These are phyloP conservation scores for Aphanocladium album DNA, from an alignment of 2,329 filamentous ascomycete species.

Conservation along the genomic window DNA sequence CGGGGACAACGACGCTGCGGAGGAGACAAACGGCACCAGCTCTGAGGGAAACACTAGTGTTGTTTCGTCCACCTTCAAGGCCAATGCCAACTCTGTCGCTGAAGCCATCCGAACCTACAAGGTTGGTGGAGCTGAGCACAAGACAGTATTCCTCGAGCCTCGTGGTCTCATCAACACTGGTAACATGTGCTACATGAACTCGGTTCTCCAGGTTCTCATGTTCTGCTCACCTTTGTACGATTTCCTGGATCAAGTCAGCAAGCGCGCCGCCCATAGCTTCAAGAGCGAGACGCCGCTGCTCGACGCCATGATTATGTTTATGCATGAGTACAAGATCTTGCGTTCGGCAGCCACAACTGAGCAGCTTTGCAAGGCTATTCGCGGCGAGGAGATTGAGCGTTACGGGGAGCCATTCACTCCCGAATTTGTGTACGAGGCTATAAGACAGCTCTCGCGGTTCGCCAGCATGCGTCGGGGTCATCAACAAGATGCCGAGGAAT, in stretches of 20 bases:
- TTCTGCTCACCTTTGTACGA: slow-evolving; percentile 94
- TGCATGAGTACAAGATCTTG: slow-evolving; percentile 84
- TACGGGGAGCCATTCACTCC: slow-evolving; percentile 90
- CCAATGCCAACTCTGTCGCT: slow-evolving; percentile 56
- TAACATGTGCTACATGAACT: slow-evolving; percentile 99
- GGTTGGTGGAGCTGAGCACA: slow-evolving; percentile 54
- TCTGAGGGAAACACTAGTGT: slow-evolving; percentile 23
- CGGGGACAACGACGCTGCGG: slow-evolving; percentile 13
- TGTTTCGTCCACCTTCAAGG: slow-evolving; percentile 35
- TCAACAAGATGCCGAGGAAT: slow-evolving; percentile 97
- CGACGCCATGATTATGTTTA: slow-evolving; percentile 96
- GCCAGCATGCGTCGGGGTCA: slow-evolving; percentile 93
- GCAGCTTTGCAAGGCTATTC: slow-evolving; percentile 67
- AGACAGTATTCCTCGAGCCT: slow-evolving; percentile 81
- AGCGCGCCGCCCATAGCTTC: slow-evolving; percentile 81
- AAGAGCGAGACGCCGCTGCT: slow-evolving; percentile 91
- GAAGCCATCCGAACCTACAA: slow-evolving; percentile 73
- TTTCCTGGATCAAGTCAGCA: slow-evolving; percentile 82
- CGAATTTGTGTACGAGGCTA: slow-evolving; percentile 92
- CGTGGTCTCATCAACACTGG: slow-evolving; percentile 93
- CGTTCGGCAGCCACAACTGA: slow-evolving; percentile 72
- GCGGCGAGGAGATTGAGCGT: slow-evolving; percentile 77
- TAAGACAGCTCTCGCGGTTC: slow-evolving; percentile 80
- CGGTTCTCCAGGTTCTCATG: slow-evolving; percentile 90
- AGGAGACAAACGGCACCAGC: slow-evolving; percentile 8